phyloP scores from a whole-genome alignment of 176 grass and related monocot species.

The Phragmites australis region DNA sequence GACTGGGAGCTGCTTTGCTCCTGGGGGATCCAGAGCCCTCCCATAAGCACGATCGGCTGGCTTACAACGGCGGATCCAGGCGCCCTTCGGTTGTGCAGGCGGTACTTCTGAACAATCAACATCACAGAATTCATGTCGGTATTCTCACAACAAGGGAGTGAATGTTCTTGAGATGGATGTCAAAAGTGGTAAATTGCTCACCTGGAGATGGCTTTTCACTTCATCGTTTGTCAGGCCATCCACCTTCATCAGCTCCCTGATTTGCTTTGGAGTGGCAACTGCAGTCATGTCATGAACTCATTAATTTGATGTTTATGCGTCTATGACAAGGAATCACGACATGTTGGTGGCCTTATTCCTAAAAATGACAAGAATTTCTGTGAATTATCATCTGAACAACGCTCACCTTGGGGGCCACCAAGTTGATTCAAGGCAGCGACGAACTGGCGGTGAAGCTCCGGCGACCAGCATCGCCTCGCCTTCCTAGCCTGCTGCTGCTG shows the following conservation, averaged over 20 bases:
- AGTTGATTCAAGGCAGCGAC: constrained; percentile 68
- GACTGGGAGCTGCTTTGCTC: constrained; percentile 76
- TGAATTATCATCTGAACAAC: neutral
- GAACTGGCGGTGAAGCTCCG: constrained; percentile 82
- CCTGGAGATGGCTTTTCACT: constrained; percentile 99
- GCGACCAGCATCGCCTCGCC: constrained; percentile 85
- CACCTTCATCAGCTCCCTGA: constrained; percentile 95
- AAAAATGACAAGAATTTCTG: neutral
- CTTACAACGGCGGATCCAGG: constrained; percentile 23
- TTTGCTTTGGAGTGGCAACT: constrained; percentile 97
- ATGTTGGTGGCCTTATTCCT: neutral
- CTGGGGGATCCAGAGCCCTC: constrained; percentile 53
- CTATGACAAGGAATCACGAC: neutral
- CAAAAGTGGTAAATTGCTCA: constrained; percentile 28
- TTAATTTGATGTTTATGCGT: neutral
- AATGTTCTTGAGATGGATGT: neutral
- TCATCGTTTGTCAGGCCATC: constrained; percentile 96
- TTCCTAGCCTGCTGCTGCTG: constrained; percentile 71
- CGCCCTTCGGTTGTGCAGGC: constrained; percentile 70
- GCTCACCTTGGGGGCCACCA: constrained; percentile 83
- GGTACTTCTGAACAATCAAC: constrained; percentile 74
- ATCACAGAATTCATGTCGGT: constrained; percentile 26
- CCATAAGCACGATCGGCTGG: constrained; percentile 48
- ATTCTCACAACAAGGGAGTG: neutral
- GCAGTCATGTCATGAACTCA: constrained; percentile 32